A percentile compares a stretch with the other conserved stretches of the same genome.
These are phyloP conservation scores for Phalaenopsis hybrid DNA, from an alignment of 116 monocot genomes.

Conservation along the genomic window DNA sequence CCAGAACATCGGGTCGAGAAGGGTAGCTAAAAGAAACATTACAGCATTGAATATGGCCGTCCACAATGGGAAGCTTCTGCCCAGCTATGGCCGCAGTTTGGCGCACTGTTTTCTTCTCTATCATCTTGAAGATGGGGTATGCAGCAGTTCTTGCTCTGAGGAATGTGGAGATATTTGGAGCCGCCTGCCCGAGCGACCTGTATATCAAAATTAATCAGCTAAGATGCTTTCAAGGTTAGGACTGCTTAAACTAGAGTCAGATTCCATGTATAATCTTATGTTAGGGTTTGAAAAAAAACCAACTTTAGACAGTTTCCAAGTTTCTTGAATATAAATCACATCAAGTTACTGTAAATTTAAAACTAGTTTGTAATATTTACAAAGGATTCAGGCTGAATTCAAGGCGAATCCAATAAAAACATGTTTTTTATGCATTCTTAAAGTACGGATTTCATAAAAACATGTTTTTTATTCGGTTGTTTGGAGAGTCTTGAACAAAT, in stretches of 20 bases:
- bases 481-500: background rate
- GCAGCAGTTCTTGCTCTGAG: conserved; percentile 66
- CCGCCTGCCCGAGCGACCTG: conserved; percentile 62
- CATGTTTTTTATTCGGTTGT: no score
- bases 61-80: conserved; percentile 27
- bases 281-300: background rate
- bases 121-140: conserved; percentile 73
- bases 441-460: background rate
- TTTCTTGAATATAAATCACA: background rate
- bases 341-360: background rate
- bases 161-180: conserved; percentile 60
- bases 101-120: conserved; percentile 44
- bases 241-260: background rate
- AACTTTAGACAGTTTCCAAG: background rate
- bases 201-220: background rate
- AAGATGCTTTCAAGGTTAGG: background rate
- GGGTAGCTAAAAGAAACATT: conserved; percentile 61
- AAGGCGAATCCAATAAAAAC: background rate
- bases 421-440: background rate
- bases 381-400: background rate
- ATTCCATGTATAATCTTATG: background rate
- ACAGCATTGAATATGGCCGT: conserved; percentile 60
- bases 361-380: background rate
- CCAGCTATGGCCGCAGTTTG: conserved; percentile 30
- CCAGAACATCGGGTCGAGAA: conserved; percentile 59